A percentile compares a stretch with the other conserved stretches of the same genome.
Conservation (phyloP, 2,329 filamentous ascomycete species). For the Colletotrichum sp. region DNA sequence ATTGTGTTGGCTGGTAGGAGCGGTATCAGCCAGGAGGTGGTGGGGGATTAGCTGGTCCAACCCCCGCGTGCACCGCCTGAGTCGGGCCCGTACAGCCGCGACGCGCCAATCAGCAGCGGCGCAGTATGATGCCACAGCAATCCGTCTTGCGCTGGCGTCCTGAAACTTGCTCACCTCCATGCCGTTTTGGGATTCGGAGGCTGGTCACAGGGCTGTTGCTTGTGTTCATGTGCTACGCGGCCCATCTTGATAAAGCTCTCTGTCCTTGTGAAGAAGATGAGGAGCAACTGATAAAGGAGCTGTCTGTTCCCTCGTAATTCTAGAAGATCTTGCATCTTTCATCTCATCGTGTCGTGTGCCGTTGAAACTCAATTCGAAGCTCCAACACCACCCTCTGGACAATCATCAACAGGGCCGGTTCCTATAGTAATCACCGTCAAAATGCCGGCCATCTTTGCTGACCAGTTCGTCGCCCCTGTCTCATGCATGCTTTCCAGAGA, state of each 20-base stretch:
- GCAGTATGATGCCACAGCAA: not conserved
- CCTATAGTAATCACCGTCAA: not conserved
- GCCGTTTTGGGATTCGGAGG: constrained; percentile 17
- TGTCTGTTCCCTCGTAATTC: not conserved
- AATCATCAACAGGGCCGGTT: not conserved
- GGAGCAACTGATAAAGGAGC: constrained; percentile 1
- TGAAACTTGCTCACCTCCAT: constrained; percentile 22
- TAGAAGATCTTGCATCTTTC: not conserved
- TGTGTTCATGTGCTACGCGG: constrained; percentile 15
- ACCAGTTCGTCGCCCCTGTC: not conserved
- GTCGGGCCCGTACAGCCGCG: not conserved
- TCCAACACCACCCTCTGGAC: not conserved
- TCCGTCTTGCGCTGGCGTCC: constrained; percentile 16
- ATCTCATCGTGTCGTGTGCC: not conserved
- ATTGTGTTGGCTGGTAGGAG: not conserved
- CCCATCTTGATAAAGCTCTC: constrained; percentile 4
- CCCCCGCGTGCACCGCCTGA: not conserved
- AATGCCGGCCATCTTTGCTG: constrained; percentile 9
- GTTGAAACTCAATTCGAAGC: not conserved
- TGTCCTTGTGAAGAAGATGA: not conserved
- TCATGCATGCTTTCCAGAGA: not conserved
- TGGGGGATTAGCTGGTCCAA: no score
- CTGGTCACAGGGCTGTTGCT: constrained; percentile 20
- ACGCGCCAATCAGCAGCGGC: not conserved
- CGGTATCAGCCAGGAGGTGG: not conserved